Evolutionary conservation across 257 asterid genomes (phyloP), one percentile per base, ranked within the genome.

Genomic region (Solanum stenotomum): DNA sequence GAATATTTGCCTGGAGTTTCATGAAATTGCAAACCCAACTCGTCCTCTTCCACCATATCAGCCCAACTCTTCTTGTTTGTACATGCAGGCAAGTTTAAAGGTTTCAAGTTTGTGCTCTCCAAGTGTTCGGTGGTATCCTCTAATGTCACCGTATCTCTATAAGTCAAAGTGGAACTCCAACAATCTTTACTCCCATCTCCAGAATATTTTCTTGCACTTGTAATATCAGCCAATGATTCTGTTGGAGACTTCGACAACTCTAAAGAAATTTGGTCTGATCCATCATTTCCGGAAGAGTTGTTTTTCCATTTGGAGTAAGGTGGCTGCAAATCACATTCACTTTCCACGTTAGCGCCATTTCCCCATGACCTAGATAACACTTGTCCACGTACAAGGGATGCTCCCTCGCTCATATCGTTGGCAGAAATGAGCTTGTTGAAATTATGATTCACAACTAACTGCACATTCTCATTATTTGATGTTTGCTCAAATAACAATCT

Each of bases 21-120:
- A 88, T 38, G 77, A 77, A 87, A 34, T 61, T 87, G 90, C 38
- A 85, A 67, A 87, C 72, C 89, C 76, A 67, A 79, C 72, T 92
- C 95, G 0, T 94, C 98, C 88, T 95, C 97, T 84, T 96, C 99
- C 87, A 93, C 99, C 93, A 93, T 92, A 87, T 94, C 97, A 56
- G 98, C 98, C 99, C 99, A 94, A 74, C 94, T 93, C 90, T 90
- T 94, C 89, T 90, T 89, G 15, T 35, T 86, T 52, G 86, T 87
- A 23, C 90, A 25, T 22, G 46, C 70, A 22, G 88, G 33, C 40
- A 22, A 29, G 78, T 74, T 86, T 0, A 29, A 46, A 31, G 74
- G n/a, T 86, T 87, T 87, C 9, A 70, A 8, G 65, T 70, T 33
- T 38, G 86, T 49, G 22, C 74, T 83, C 52, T 87, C 59, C 31